These are phyloP conservation scores for Malassezia japonica DNA, from an alignment of 1,284 basidiomycete species.

Conservation along the genomic window DNA sequence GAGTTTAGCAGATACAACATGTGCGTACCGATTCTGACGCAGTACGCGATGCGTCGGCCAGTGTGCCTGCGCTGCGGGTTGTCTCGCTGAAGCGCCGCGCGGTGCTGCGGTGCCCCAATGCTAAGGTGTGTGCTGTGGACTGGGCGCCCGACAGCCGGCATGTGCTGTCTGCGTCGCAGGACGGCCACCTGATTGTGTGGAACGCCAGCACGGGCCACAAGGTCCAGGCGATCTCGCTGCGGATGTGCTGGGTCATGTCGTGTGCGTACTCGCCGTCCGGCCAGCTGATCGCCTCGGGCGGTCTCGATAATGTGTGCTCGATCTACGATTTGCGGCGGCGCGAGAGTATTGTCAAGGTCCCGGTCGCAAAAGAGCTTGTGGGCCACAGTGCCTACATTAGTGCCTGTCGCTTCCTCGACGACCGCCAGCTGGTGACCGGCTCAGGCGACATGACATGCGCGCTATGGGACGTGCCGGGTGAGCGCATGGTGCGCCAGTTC, in stretches of 20 bases:
- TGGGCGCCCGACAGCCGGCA: slow-evolving; percentile 95
- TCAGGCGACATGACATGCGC: slow-evolving; percentile 99
- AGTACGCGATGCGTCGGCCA: neutral
- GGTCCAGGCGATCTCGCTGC: slow-evolving; percentile 93
- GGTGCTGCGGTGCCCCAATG: slow-evolving; percentile 88
- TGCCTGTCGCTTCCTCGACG: slow-evolving; percentile 96
- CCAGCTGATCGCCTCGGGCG: slow-evolving; percentile 93
- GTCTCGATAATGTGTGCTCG: slow-evolving; percentile 96
- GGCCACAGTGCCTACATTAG: slow-evolving; percentile 95
- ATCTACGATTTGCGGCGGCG: slow-evolving; percentile 84
- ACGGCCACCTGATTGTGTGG: slow-evolving; percentile 99
- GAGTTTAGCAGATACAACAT: slow-evolving; percentile 86
- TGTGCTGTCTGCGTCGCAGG: slow-evolving; percentile 95
- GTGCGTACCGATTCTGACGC: slow-evolving; percentile 56
- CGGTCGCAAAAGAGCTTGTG: slow-evolving; percentile 69
- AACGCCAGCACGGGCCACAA: slow-evolving; percentile 99
- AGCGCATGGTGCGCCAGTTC: slow-evolving; percentile 87
- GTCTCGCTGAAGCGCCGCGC: slow-evolving; percentile 90
- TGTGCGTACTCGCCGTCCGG: slow-evolving; percentile 96
- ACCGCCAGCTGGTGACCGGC: slow-evolving; percentile 90
- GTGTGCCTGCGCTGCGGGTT: slow-evolving; percentile 85
- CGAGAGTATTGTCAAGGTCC: slow-evolving; percentile 51
- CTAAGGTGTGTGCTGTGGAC: slow-evolving; percentile 99
- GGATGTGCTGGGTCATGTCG: slow-evolving; percentile 99
- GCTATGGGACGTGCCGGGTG: slow-evolving; percentile 98